These are phyloP conservation scores for Elsinoe perseae DNA, from an alignment of 2,329 filamentous ascomycete species.

Conservation along the genomic window DNA sequence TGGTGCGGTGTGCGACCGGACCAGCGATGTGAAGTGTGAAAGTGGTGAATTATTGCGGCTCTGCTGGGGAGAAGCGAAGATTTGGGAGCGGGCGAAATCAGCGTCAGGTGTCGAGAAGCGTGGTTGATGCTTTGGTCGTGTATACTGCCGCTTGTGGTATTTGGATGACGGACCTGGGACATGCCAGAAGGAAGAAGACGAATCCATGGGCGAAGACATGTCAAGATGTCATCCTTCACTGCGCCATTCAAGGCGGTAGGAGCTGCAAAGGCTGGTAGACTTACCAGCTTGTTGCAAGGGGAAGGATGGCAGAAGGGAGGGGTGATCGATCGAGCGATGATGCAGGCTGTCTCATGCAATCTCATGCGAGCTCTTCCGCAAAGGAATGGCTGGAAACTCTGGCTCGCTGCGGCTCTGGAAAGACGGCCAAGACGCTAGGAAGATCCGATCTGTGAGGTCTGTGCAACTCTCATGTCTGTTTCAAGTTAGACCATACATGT, in stretches of 20 bases:
- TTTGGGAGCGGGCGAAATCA: neutral
- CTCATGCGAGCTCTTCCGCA: slow-evolving; percentile 5
- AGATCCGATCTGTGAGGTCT: neutral
- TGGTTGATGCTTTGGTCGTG: slow-evolving; percentile 9
- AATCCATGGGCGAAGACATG: slow-evolving; percentile 17
- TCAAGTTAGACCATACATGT: neutral
- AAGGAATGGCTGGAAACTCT: neutral
- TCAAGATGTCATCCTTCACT: neutral
- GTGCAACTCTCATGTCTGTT: neutral
- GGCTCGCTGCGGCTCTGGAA: neutral
- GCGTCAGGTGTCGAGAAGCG: slow-evolving; percentile 8
- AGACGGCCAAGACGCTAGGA: neutral
- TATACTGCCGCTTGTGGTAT: slow-evolving; percentile 26
- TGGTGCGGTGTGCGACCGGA: slow-evolving; percentile 15
- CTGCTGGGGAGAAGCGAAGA: slow-evolving; percentile 9
- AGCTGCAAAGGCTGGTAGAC: neutral
- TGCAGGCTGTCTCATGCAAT: slow-evolving; percentile 13
- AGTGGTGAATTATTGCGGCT: slow-evolving; percentile 16
- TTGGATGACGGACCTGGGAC: slow-evolving; percentile 29
- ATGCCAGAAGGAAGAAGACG: slow-evolving; percentile 23
- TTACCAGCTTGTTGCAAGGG: neutral
- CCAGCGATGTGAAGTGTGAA: slow-evolving; percentile 16
- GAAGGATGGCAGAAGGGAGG: neutral
- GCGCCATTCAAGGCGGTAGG: neutral
- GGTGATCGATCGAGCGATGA: slow-evolving; percentile 11